phyloP scores from a whole-genome alignment of 2,329 filamentous ascomycete species.

The Dactylellina sp. region DNA sequence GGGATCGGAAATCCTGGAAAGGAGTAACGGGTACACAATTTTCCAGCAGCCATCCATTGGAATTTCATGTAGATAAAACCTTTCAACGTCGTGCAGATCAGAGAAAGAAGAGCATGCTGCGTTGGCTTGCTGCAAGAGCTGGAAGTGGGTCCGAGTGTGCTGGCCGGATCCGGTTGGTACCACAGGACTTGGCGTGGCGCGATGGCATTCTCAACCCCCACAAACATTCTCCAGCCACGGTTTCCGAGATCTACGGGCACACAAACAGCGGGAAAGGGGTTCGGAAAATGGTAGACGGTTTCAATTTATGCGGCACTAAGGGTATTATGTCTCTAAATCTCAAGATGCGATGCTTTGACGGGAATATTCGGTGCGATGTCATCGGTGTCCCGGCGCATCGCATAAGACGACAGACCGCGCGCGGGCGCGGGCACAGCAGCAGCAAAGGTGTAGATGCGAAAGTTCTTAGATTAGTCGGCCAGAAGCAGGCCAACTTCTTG shows the following conservation, averaged over 20 bases:
- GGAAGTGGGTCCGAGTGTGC: constrained; percentile 46
- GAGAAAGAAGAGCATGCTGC: constrained; percentile 20
- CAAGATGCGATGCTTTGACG: constrained; percentile 30
- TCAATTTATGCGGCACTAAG: constrained; percentile 48
- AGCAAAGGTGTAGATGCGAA: constrained; percentile 6
- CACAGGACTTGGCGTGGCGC: constrained; percentile 47
- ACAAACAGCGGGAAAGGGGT: constrained; percentile 27
- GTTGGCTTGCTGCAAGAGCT: constrained; percentile 31
- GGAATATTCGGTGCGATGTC: constrained; percentile 24
- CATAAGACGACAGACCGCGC: not conserved
- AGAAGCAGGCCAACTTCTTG: constrained; percentile 63
- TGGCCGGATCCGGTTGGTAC: constrained; percentile 53
- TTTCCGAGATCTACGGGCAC: constrained; percentile 27
- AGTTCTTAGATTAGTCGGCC: constrained; percentile 14
- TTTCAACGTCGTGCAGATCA: constrained; percentile 18
- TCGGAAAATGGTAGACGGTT: constrained; percentile 50
- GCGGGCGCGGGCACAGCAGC: not conserved
- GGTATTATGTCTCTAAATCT: constrained; percentile 37
- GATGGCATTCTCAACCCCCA: constrained; percentile 30
- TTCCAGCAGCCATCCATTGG: constrained; percentile 34
- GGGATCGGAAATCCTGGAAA: constrained; percentile 17
- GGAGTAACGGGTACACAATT: constrained; percentile 30
- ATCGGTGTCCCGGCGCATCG: constrained; percentile 23
- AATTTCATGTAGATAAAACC: constrained; percentile 43
- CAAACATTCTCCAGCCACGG: constrained; percentile 34